Evolutionary conservation across 192 early-diverging fungal genomes (phyloP).

Genomic region (Allomyces macrogynus): DNA sequence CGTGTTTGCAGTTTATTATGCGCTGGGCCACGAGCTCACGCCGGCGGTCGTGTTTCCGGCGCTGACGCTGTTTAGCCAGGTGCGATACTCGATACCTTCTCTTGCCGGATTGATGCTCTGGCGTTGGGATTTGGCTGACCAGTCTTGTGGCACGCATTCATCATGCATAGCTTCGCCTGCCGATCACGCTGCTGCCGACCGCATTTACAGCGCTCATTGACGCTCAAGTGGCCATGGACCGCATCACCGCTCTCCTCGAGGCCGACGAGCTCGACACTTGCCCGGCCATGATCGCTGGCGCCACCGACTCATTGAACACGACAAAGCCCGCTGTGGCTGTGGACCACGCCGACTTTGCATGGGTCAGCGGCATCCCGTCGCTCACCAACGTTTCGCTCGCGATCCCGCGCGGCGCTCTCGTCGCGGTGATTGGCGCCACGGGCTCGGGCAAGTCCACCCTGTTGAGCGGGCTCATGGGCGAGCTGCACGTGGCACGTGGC

Average conservation of each 20-base stretch:
- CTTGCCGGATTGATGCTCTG: no score
- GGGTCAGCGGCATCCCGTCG: not conserved
- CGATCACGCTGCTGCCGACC: slow-evolving; percentile 14
- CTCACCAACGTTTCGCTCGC: not conserved
- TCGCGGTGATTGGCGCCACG: not conserved
- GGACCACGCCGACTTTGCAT: not conserved
- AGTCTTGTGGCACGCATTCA: no score
- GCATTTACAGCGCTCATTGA: slow-evolving; percentile 17
- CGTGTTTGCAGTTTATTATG: no score
- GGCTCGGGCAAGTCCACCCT: slow-evolving; percentile 6
- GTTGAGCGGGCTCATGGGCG: slow-evolving; percentile 16
- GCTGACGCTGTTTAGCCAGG: slow-evolving; percentile 22
- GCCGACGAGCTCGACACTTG: slow-evolving; percentile 18
- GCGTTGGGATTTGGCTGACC: no score
- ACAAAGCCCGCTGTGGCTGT: not conserved
- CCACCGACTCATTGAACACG: not conserved
- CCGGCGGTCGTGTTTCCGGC: slow-evolving; percentile 25
- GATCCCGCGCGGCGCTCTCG: not conserved
- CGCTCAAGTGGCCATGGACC: slow-evolving; percentile 13
- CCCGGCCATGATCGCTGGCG: slow-evolving; percentile 1
- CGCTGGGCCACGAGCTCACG: slow-evolving; percentile 6
- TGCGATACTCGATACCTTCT: no score
- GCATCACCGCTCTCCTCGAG: slow-evolving; percentile 14
- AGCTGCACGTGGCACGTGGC: slow-evolving; percentile 6
- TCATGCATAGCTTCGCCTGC: slow-evolving; percentile 9